phyloP scores from a whole-genome alignment of 805 yeast species.

The Clavispora carvajalis region DNA sequence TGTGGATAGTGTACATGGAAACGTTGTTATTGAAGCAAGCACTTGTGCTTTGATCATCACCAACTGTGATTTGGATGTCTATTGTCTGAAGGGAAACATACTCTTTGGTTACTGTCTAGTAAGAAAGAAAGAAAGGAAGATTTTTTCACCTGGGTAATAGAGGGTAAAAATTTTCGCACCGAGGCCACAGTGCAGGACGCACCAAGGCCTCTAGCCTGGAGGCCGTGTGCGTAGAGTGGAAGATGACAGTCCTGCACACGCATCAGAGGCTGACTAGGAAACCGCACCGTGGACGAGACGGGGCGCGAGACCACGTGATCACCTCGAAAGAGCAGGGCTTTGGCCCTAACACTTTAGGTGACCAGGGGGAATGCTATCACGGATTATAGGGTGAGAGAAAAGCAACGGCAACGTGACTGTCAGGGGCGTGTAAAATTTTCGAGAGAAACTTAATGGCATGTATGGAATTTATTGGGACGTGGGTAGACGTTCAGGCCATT shows the following conservation, averaged over 20 bases:
- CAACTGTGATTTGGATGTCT: not conserved
- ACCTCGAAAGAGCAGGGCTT: no score
- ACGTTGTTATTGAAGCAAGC: not conserved
- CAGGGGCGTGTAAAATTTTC: no score
- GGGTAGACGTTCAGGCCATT: no score
- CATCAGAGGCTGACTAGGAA: no score
- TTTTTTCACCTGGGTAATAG: conserved; percentile 2
- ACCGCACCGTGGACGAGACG: no score
- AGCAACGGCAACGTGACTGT: no score
- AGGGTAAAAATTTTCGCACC: conserved; percentile 12
- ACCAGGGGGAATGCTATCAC: no score
- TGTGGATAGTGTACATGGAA: not conserved
- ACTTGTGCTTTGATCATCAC: not conserved
- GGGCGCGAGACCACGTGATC: no score
- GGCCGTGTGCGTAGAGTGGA: not conserved
- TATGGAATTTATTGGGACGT: no score
- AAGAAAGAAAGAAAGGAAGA: conserved; percentile 12
- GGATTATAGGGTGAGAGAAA: no score
- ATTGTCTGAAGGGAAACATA: conserved; percentile 7
- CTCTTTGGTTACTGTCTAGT: conserved; percentile 18
- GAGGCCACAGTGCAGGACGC: conserved; percentile 9
- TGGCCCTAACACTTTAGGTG: no score
- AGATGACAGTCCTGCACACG: not conserved
- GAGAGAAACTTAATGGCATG: no score
- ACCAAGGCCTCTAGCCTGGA: not conserved